Evolutionary conservation across 1,284 basidiomycete genomes (phyloP).

Genomic region (Chondrostereum purpureum): DNA sequence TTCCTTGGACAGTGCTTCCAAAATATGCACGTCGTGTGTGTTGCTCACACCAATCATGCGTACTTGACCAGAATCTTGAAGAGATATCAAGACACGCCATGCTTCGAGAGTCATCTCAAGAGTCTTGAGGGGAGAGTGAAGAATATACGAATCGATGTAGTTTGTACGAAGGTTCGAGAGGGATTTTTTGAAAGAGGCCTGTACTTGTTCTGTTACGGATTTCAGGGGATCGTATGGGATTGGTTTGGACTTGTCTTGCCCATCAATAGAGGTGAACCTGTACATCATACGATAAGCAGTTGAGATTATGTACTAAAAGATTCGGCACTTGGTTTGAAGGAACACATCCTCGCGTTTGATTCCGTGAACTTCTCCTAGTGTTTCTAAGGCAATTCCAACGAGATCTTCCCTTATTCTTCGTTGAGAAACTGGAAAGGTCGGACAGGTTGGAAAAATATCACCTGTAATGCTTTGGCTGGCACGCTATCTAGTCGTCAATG

Average conservation of each 20-base stretch:
- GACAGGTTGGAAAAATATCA: slow-evolving; percentile 19
- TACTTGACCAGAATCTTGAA: slow-evolving; percentile 60
- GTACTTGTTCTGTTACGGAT: slow-evolving; percentile 54
- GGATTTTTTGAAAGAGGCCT: slow-evolving; percentile 56
- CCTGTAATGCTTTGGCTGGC: slow-evolving; percentile 75
- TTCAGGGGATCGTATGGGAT: slow-evolving; percentile 63
- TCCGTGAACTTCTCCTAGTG: slow-evolving; percentile 42
- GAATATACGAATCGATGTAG: slow-evolving; percentile 68
- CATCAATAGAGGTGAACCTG: slow-evolving; percentile 67
- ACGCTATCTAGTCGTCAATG: too few species aligned
- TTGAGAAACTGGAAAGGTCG: neutral
- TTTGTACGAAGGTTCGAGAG: slow-evolving; percentile 61
- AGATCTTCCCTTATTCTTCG: slow-evolving; percentile 78
- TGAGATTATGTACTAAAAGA: neutral
- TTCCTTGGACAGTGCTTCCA: slow-evolving; percentile 45
- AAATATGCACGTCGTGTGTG: slow-evolving; percentile 54
- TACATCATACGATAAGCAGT: neutral
- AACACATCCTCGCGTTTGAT: slow-evolving; percentile 59
- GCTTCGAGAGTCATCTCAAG: slow-evolving; percentile 56
- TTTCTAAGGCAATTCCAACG: slow-evolving; percentile 63
- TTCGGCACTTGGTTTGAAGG: slow-evolving; percentile 67
- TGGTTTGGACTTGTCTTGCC: slow-evolving; percentile 63
- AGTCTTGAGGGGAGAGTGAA: slow-evolving; percentile 69
- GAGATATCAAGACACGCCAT: slow-evolving; percentile 52
- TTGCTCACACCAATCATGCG: slow-evolving; percentile 71